phyloP scores from a whole-genome alignment of 1,284 basidiomycete genomes.

The Pholiota adiposa region DNA sequence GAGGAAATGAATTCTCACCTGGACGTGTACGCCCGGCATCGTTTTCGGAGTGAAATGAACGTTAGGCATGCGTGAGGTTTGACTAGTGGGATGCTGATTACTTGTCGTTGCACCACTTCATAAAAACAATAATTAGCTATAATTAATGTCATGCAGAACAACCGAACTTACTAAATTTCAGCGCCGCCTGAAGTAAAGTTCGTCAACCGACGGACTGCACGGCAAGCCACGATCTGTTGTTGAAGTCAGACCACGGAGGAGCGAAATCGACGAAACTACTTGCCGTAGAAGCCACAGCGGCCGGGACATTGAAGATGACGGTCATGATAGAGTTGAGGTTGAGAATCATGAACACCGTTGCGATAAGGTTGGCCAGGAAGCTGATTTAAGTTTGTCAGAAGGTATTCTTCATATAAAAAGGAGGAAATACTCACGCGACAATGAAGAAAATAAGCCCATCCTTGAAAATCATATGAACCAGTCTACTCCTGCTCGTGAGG shows the following conservation, averaged over 20 bases:
- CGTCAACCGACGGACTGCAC: constrained; percentile 63
- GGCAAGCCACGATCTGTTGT: constrained; percentile 64
- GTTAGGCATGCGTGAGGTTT: constrained; percentile 17
- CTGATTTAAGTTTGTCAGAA: constrained; percentile 34
- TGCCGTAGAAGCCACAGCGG: constrained; percentile 67
- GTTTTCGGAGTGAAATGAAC: constrained; percentile 36
- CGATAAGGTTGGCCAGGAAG: constrained; percentile 66
- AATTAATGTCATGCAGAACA: neutral
- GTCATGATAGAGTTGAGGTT: constrained; percentile 73
- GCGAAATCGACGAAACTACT: constrained; percentile 22
- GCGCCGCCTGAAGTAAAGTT: constrained; percentile 52
- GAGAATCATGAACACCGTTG: constrained; percentile 72
- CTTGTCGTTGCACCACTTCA: constrained; percentile 12
- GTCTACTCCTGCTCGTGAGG: constrained; percentile 38
- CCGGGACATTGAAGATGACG: constrained; percentile 76
- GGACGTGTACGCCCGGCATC: constrained; percentile 49
- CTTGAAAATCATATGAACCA: constrained; percentile 67
- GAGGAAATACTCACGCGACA: constrained; percentile 58
- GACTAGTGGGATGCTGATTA: constrained; percentile 9
- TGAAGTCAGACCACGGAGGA: neutral
- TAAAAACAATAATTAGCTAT: neutral
- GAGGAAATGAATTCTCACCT: constrained; percentile 37
- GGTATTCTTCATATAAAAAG: neutral
- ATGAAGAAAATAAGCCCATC: constrained; percentile 78
- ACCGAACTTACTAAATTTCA: constrained; percentile 54